A percentile compares a stretch with the other conserved stretches of the same genome.
These are phyloP conservation scores for Xylaria sp. DNA, from an alignment of 2,329 filamentous ascomycete species.

Conservation along the genomic window DNA sequence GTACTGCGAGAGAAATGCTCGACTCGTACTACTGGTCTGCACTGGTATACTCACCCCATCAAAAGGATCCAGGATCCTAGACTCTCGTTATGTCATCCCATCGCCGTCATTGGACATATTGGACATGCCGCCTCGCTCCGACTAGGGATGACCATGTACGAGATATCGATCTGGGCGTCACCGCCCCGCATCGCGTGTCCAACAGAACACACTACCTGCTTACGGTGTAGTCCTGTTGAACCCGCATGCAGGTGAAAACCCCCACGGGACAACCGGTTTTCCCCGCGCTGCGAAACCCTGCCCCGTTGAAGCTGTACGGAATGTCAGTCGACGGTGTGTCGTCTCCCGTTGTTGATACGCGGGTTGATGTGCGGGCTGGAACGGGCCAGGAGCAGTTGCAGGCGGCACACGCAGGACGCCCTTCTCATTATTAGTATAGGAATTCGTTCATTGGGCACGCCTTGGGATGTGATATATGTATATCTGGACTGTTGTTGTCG, in stretches of 20 bases:
- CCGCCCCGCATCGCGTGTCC: constrained; percentile 15
- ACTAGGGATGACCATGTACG: neutral
- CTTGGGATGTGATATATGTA: neutral
- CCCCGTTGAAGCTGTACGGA: too few species aligned
- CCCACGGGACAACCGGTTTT: constrained; percentile 26
- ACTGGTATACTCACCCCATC: too few species aligned
- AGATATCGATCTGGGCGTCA: neutral
- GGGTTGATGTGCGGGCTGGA: constrained; percentile 17
- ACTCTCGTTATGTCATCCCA: constrained; percentile 23
- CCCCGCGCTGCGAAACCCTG: too few species aligned
- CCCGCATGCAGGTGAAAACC: constrained; percentile 17
- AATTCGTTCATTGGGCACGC: neutral
- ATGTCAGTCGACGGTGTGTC: neutral
- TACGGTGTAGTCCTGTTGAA: constrained; percentile 19
- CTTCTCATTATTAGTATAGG: neutral
- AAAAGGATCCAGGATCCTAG: neutral
- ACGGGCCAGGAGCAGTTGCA: constrained; percentile 1
- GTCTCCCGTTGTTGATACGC: constrained; percentile 13
- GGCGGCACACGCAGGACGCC: neutral
- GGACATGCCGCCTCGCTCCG: neutral
- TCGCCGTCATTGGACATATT: constrained; percentile 15
- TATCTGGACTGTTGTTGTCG: neutral
- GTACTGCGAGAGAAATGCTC: neutral
- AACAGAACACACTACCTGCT: constrained; percentile 6
- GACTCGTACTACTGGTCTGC: too few species aligned